Evolutionary conservation across 2,329 filamentous ascomycete genomes (phyloP).

Genomic region (Tolypocladium pustulatum): DNA sequence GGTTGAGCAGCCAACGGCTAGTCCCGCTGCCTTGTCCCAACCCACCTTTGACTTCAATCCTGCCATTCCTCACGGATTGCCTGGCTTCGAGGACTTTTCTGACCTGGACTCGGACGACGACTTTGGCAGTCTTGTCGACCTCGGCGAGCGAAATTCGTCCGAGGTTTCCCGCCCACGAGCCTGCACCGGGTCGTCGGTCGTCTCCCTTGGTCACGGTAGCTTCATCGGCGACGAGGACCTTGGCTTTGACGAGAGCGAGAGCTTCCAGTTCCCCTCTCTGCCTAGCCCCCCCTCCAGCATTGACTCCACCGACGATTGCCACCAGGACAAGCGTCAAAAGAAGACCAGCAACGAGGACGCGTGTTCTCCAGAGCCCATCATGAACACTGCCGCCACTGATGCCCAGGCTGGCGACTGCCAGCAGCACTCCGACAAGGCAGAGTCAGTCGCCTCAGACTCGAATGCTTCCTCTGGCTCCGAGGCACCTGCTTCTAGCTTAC

Average conservation of each 20-base stretch:
- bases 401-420: constrained; percentile 24
- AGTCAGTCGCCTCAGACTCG: constrained; percentile 26
- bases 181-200: constrained; percentile 55
- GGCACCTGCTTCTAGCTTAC: constrained; percentile 28
- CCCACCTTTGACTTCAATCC: constrained; percentile 41
- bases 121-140: constrained; percentile 62
- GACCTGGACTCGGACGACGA: constrained; percentile 89
- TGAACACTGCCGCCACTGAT: constrained; percentile 28
- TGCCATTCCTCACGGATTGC: constrained; percentile 47
- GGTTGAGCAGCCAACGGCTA: constrained; percentile 40
- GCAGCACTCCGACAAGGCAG: constrained; percentile 22
- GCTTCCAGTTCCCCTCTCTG: constrained; percentile 49
- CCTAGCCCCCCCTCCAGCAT: constrained; percentile 43
- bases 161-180: constrained; percentile 62
- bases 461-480: constrained; percentile 32
- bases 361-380: constrained; percentile 24
- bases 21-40: constrained; percentile 28
- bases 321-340: constrained; percentile 48
- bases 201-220: constrained; percentile 64
- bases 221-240: constrained; percentile 70
- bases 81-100: constrained; percentile 74
- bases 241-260: constrained; percentile 60
- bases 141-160: constrained; percentile 34
- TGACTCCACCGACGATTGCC: constrained; percentile 30
- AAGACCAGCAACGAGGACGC: constrained; percentile 37